Percentiles rank a stretch among this genome's conserved stretches.
phyloP scores from a whole-genome alignment of 2,329 filamentous ascomycete genomes.

The Colletotrichum eremochloae region DNA sequence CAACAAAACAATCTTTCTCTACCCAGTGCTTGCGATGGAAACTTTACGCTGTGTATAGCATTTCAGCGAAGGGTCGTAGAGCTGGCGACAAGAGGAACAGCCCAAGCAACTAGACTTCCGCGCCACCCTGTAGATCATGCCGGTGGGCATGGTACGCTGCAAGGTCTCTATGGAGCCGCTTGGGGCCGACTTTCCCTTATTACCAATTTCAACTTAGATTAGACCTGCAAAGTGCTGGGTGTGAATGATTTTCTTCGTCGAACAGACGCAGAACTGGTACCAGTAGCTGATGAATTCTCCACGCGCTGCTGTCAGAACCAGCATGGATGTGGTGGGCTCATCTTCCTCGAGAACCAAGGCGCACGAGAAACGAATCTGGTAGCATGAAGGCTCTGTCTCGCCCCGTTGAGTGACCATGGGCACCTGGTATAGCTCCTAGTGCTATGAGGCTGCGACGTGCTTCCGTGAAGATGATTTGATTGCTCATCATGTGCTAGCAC shows the following conservation, averaged over 20 bases:
- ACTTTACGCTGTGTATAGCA: too few relatives aligned
- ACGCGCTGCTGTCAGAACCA: neutral
- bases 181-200: neutral
- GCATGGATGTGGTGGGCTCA: neutral
- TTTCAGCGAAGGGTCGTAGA: too few relatives aligned
- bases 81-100: too few relatives aligned
- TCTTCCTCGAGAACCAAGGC: conserved; percentile 14
- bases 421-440: conserved; percentile 5
- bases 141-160: neutral
- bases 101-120: neutral
- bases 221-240: too few relatives aligned
- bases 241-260: neutral
- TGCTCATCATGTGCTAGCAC: conserved; percentile 54
- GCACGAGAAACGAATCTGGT: neutral
- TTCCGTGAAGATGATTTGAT: conserved; percentile 54
- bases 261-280: neutral
- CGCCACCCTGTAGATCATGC: conserved; percentile 18
- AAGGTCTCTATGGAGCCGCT: neutral
- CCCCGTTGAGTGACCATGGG: neutral
- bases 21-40: too few relatives aligned
- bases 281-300: neutral
- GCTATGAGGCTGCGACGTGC: conserved; percentile 19
- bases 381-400: neutral
- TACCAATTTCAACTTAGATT: too few relatives aligned
- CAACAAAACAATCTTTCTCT: too few relatives aligned